Base-by-base conservation (phyloP, 202 grass and related monocot genomes). In the Tripidium arundinaceum region DNA sequence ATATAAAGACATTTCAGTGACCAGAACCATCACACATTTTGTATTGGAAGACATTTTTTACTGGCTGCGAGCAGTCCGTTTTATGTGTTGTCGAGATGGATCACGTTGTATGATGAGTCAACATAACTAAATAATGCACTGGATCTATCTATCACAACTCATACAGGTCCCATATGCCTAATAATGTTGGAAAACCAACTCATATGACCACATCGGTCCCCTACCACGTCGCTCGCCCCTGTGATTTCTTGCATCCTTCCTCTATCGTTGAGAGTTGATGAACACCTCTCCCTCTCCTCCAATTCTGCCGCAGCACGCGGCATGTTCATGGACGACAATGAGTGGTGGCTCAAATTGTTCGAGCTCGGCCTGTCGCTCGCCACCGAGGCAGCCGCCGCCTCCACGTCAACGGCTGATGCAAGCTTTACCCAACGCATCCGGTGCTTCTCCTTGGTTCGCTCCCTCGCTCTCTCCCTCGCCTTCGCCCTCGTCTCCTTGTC, bases 401-500 rank as follows among this genome's bases (percentile, higher is more conserved):
- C 88, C 24, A 90, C 49, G 79, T 70, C 38, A 24, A 92, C 76
- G 19, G 84, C 79, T 0, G 94, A 94, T 18, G 92, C 87, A 19
- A 88, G 86, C 26, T 79, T 89, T 5, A 76, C 87, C 80, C 83
- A 89, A 40, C 77, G 45, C 81, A 91, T 88, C 68, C 76, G 74
- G 65, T 93, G 88, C 83, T 94, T 94, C 84, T 93, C 92, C 81
- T 47, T 89, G 11, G 95, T 94, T 70, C 91, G 68, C 88, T 98
- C 92, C 79, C 92, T 89, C 28, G 92, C 95, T 80, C 95, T 84
- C 62, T 89, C 92, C 84, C 95, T 91, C 8, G 92, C 95, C 87
- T 91, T 93, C 0, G 90, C 88, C 79, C 95, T 82, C 72, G 90
- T 76, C 52, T 98, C 95, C 86, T 90, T 93, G 78, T 86, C 90